Evolutionary conservation across 306 rosid genomes (phyloP), one percentile per base, ranked within the genome.

Genomic region (Lablab purpureus): DNA sequence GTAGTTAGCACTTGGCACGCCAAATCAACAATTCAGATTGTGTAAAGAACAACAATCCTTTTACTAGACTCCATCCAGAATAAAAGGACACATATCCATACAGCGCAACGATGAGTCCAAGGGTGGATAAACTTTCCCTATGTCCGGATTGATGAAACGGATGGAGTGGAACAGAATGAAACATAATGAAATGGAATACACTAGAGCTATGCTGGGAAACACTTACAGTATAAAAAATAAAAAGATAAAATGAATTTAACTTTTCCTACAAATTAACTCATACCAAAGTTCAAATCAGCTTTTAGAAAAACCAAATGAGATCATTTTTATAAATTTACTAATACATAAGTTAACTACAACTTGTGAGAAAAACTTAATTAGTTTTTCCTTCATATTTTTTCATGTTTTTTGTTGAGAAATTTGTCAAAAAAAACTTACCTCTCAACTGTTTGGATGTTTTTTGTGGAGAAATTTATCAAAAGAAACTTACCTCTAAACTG

Each of bases 1-100:
- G 85, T 51, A 15, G 75, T 81, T 62, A 54, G 71, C 64, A 80
- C 71, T 79, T 59, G 71, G 65, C 47, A 72, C 47, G 82, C 46
- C 70, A 84, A 80, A 82, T 63, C 69, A 52, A 78, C 40, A 64
- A 54, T 68, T 76, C 25, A 77, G 78, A 52, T 62, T 11, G 54
- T 51, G 66, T 67, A 72, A 52, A 73, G 43, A 69, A 49, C 49
- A 66, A 69, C 19, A 18, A 25, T 46, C 43, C 34, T 76, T 56
- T 45, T 70, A 55, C n/a, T 15, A 52, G 50, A 67, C 34, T 30
- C 18, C 22, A 67, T 21, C 12, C 30, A 73, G 45, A 59, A 78
- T 10, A 25, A 51, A 64, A 7, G 30, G 56, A 27, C 19, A 25
- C 54, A 64, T 51, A 58, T 76, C 37, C 56, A 0, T 25, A 17